Evolutionary conservation across 257 asterid species (phyloP), one percentile per base, ranked within the genome.

Genomic region (Ehretia macrophylla): DNA sequence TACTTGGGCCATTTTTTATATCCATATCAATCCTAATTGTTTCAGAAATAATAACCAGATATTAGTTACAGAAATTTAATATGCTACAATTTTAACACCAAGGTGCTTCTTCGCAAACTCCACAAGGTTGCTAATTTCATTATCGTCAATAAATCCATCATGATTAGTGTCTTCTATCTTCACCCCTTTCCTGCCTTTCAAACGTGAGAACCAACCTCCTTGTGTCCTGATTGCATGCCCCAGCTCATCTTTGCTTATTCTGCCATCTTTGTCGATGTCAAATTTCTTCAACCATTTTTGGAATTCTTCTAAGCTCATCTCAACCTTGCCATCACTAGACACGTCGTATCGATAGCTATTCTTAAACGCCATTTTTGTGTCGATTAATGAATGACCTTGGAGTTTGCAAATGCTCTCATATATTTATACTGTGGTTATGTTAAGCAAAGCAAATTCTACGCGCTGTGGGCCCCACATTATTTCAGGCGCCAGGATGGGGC

Each of bases 281-380:
- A 72, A 75, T 11, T 40, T 56, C 59, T 40, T 67, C 61, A 79
- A 54, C 82, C 79, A 79, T 46, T 19, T 67, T 62, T 57, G 75
- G 79, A 72, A 79, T 14, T 75, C 75, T 32, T 54, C 53, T 0
- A 38, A 1, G 18, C 59, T 52, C 65, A 75, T 22, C 17, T 58
- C 71, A 14, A 20, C 39, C 35, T 64, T 67, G 12, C 54, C 65
- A 35, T 68, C 62, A 17, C 37, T 55, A 5, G 10, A 27, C 4
- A 17, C 55, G 21, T 22, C 39, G n/a, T n/a, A n/a, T 65, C 63
- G 14, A 23, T 42, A 14, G 8, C 16, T 32, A 50, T 37, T 59
- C 39, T 39, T 58, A 35, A 67, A 57, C 14, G 66, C 66, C 72
- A 66, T n/a, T 58, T 51, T 3, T 27, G 3, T 27, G 3, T 3